Evolutionary conservation across 371 early-diverging fungal species (phyloP).

Genomic region (Mucor sp.): DNA sequence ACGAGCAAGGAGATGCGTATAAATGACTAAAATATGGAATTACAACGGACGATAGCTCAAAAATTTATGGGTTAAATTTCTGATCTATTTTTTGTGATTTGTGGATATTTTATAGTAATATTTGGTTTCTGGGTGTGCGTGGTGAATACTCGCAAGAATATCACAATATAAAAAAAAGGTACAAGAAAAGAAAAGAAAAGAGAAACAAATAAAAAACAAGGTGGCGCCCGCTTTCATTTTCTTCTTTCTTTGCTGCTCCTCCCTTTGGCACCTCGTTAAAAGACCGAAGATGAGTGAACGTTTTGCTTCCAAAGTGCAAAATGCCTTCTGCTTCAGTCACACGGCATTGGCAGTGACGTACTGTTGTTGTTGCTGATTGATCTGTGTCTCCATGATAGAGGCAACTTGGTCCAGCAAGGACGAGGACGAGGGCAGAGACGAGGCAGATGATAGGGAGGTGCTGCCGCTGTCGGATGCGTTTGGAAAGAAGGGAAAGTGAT

Average conservation of each 20-base stretch:
- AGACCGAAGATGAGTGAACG: not conserved
- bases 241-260: not conserved
- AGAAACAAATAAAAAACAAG: not conserved
- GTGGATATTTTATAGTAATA: not conserved
- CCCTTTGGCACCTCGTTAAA: not conserved
- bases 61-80: not conserved
- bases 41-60: not conserved
- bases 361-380: not conserved
- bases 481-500: conserved; percentile 22
- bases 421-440: not conserved
- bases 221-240: conserved; percentile 2
- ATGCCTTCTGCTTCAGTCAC: not conserved
- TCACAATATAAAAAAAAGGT: not conserved
- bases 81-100: not conserved
- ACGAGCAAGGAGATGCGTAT: not conserved
- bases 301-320: not conserved
- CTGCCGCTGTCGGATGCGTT: not conserved
- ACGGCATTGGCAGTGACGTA: not conserved
- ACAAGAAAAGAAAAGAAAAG: conserved; percentile 2
- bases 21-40: not conserved
- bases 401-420: not conserved
- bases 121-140: not conserved
- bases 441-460: not conserved
- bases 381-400: not conserved
- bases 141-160: not conserved